Percentiles rank a stretch among this genome's conserved stretches.
Evolutionary conservation across 345 rosid genomes (phyloP).

Genomic region (Dipteronia dyeriana): DNA sequence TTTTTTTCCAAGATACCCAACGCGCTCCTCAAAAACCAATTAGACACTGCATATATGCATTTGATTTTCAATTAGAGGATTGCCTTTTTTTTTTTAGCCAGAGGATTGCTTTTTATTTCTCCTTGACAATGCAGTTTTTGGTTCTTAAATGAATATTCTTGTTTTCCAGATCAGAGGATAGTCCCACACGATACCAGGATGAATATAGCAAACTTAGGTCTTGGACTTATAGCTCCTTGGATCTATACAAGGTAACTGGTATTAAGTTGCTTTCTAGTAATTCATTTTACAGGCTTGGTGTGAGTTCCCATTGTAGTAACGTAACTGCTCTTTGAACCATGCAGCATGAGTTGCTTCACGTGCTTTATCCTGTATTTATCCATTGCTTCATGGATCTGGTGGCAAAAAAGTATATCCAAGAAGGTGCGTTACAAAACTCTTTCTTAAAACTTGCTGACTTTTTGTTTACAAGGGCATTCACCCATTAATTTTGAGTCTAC

Average conservation of each 20-base stretch:
- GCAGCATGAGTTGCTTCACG: slow-evolving; percentile 96
- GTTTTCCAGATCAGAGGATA: slow-evolving; percentile 59
- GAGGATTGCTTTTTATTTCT: background rate
- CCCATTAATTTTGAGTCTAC: slow-evolving; percentile 21
- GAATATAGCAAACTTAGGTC: slow-evolving; percentile 82
- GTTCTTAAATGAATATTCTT: slow-evolving; percentile 1
- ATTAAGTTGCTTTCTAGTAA: background rate
- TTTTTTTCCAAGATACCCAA: background rate
- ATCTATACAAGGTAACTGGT: slow-evolving; percentile 71
- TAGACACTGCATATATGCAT: background rate
- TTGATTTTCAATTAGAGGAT: background rate
- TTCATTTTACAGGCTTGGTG: background rate
- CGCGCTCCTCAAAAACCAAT: background rate
- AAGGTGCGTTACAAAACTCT: slow-evolving; percentile 49
- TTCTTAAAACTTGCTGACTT: slow-evolving; percentile 7
- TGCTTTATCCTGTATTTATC: slow-evolving; percentile 93
- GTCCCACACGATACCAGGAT: slow-evolving; percentile 62
- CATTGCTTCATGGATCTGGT: slow-evolving; percentile 95
- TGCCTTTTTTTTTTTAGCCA: background rate
- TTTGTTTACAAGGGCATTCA: slow-evolving; percentile 4
- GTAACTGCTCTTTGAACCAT: slow-evolving; percentile 19
- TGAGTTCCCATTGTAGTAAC: background rate
- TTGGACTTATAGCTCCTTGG: slow-evolving; percentile 81
- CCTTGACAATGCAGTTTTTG: background rate
- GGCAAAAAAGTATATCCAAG: slow-evolving; percentile 76